These are phyloP conservation scores for Gaultheria prostrata DNA, from an alignment of 148 eudicot species.

Conservation along the genomic window DNA sequence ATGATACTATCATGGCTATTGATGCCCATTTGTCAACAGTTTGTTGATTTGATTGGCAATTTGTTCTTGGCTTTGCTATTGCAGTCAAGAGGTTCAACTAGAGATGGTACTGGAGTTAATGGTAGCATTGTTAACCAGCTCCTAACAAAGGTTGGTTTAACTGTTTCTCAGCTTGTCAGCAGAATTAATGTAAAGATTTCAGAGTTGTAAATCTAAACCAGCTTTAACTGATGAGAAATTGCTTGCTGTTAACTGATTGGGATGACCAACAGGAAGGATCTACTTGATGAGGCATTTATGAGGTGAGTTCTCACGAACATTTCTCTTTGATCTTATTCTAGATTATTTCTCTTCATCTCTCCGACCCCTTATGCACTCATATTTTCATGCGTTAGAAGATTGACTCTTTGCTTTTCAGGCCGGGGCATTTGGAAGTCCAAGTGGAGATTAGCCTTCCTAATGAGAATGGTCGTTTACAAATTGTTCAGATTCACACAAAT, in stretches of 20 bases:
- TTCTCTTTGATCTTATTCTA: slow-evolving; percentile 1
- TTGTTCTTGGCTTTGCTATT: slow-evolving; percentile 16
- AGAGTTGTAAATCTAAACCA: not conserved
- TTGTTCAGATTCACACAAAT: slow-evolving; percentile 93
- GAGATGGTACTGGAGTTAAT: slow-evolving; percentile 99
- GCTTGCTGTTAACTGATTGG: slow-evolving; percentile 67
- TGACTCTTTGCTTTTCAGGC: slow-evolving; percentile 43
- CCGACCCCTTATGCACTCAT: no score
- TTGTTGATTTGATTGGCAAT: slow-evolving; percentile 10
- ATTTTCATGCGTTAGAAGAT: not conserved
- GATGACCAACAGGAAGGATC: slow-evolving; percentile 98
- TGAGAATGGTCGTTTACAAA: slow-evolving; percentile 92
- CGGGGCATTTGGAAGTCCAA: slow-evolving; percentile 98
- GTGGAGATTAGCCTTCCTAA: slow-evolving; percentile 99
- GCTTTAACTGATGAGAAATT: slow-evolving; percentile 16
- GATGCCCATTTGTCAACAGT: not conserved
- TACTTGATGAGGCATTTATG: slow-evolving; percentile 98
- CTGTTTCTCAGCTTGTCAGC: slow-evolving; percentile 17
- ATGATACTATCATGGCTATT: not conserved
- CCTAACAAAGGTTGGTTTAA: slow-evolving; percentile 71
- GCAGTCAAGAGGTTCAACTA: slow-evolving; percentile 98
- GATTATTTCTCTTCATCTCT: not conserved
- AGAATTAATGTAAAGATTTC: slow-evolving; percentile 9
- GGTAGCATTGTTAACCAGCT: slow-evolving; percentile 98
- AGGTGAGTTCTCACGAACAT: slow-evolving; percentile 42